phyloP scores from a whole-genome alignment of 2,329 filamentous ascomycete species.

The Diaporthe capsici region DNA sequence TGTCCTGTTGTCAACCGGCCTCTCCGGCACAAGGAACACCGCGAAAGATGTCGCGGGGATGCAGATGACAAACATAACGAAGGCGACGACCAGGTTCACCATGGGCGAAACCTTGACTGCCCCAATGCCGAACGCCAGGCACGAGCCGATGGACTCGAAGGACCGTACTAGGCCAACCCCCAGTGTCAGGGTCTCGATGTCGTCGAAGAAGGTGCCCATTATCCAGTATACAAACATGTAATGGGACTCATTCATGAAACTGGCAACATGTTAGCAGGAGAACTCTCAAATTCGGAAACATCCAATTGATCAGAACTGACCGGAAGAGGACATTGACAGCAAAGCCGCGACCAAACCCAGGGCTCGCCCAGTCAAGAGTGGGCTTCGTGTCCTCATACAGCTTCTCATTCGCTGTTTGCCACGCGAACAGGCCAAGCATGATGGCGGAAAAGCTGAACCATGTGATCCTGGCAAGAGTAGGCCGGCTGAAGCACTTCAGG shows the following conservation, averaged over 20 bases:
- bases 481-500: constrained; percentile 56
- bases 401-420: constrained; percentile 64
- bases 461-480: constrained; percentile 57
- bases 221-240: constrained; percentile 68
- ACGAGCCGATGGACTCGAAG: constrained; percentile 63
- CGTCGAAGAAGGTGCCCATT: constrained; percentile 64
- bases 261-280: constrained; percentile 33
- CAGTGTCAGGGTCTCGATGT: constrained; percentile 65
- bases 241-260: constrained; percentile 65
- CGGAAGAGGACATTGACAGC: constrained; percentile 63
- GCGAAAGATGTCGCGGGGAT: constrained; percentile 55
- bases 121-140: constrained; percentile 62
- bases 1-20: constrained; percentile 46
- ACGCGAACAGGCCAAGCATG: constrained; percentile 60
- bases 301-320: constrained; percentile 45
- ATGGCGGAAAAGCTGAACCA: constrained; percentile 57
- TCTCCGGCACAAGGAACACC: constrained; percentile 55
- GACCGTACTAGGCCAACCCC: constrained; percentile 62
- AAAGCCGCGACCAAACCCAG: constrained; percentile 62
- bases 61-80: constrained; percentile 61
- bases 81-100: constrained; percentile 62
- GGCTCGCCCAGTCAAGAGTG: constrained; percentile 61
- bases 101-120: constrained; percentile 61
- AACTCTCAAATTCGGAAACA: rapidly evolving
- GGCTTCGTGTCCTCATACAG: constrained; percentile 57